A percentile compares a stretch with the other conserved stretches of the same genome.
These are phyloP conservation scores for Lentinula sp. DNA, from an alignment of 768 basidiomycete genomes.

Conservation along the genomic window DNA sequence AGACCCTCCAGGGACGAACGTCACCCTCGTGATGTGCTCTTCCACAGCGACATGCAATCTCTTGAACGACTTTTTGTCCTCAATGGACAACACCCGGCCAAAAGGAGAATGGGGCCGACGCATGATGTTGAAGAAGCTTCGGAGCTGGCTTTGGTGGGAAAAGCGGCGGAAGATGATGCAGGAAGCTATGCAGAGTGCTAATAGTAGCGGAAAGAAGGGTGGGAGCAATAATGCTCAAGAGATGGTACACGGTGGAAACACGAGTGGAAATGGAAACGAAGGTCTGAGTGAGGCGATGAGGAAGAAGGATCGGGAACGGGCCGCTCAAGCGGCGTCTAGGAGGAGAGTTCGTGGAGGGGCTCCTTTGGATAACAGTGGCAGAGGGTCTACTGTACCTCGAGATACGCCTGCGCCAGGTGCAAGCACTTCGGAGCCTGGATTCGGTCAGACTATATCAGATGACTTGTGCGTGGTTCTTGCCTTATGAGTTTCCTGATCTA, in stretches of 20 bases:
- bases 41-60: constrained; percentile 70
- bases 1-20: constrained; percentile 49
- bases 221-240: not conserved
- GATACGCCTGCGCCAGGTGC: constrained; percentile 3
- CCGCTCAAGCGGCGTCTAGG: constrained; percentile 55
- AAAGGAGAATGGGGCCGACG: constrained; percentile 57
- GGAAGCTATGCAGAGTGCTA: constrained; percentile 9
- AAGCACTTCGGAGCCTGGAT: not conserved
- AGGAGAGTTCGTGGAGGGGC: constrained; percentile 77
- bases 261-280: constrained; percentile 16
- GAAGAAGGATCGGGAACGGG: constrained; percentile 66
- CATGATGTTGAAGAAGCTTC: constrained; percentile 78
- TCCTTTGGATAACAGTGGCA: constrained; percentile 19
- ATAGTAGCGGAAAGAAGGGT: constrained; percentile 10
- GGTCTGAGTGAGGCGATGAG: constrained; percentile 67
- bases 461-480: not conserved
- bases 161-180: constrained; percentile 25
- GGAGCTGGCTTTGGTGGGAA: constrained; percentile 80
- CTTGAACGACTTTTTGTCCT: constrained; percentile 74
- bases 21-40: constrained; percentile 83
- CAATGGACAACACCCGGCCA: constrained; percentile 50
- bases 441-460: not conserved
- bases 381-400: not conserved
- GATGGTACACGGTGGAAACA: constrained; percentile 15
- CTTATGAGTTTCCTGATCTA: not conserved